Evolutionary conservation across 805 yeast genomes (phyloP), one percentile per base, ranked within the genome.

Genomic region (Candida coquimbonensis): DNA sequence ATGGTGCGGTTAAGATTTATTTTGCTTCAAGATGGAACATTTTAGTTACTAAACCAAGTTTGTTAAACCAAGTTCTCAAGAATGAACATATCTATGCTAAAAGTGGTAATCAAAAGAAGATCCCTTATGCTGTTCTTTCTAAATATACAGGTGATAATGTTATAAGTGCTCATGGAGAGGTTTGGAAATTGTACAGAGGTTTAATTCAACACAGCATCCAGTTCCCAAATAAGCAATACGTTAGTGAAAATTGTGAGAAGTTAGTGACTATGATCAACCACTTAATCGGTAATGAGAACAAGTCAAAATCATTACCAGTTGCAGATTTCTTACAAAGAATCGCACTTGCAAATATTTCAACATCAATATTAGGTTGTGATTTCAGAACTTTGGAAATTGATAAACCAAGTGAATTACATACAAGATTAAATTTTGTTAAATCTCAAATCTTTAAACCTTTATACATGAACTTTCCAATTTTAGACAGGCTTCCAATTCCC

Each of bases 21-120:
- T 79, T 78, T 63, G 84, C 78, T 7, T 75, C 80, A 1, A 67
- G 80, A 47, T 79, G 84, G 84, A 79, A 78, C 51, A 70, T 78
- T 19, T 56, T 79, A 29, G 76, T 78, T 1, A 66, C 75, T 2
- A 67, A 58, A 41, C 83, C 83, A 3, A 69, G 70, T 31, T 67
- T 60, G 43, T 59, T 79, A 49, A 57, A 60, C 7, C 73, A 73
- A 44, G 56, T 78, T 8, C 68, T 78, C 49, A 72, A 67, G 51
- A 67, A 76, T 43, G 81, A 78, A 46, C 64, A 69, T 17, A 59
- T 68, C 1, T 79, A 69, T 60, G 78, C 76, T 5, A 79, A 79
- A 50, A 75, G 81, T 54, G 84, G 84, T 0, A 79, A 79, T 46
- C 80, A 77, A 19, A 67, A 70, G 46, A 79, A 79, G 54, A 76